Evolutionary conservation across 352 stramenopile species (phyloP).

Genomic region (Phytophthora cactorum): DNA sequence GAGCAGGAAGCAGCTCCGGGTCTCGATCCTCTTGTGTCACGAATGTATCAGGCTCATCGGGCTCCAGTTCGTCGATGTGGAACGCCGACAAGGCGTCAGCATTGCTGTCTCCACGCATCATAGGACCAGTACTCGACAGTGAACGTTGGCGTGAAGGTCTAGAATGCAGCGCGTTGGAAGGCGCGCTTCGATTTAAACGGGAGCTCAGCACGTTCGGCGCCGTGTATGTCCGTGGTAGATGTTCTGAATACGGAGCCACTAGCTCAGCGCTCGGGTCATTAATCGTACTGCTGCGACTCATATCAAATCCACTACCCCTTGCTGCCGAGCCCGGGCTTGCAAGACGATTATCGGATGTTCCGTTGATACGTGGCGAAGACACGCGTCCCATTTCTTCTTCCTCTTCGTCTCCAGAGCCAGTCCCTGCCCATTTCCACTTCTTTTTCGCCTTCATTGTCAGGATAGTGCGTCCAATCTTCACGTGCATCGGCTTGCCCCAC

Average conservation of each 20-base stretch:
- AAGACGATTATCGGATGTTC: constrained; percentile 21
- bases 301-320: constrained; percentile 46
- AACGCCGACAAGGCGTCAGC: constrained; percentile 18
- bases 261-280: constrained; percentile 60
- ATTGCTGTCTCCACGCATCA: constrained; percentile 19
- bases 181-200: constrained; percentile 32
- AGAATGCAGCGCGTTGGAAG: constrained; percentile 7
- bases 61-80: constrained; percentile 26
- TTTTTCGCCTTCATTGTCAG: constrained; percentile 87
- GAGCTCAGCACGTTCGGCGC: constrained; percentile 42
- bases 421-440: constrained; percentile 77
- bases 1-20: constrained; percentile 17
- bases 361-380: constrained; percentile 35
- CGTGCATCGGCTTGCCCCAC: constrained; percentile 84
- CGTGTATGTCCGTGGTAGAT: constrained; percentile 40
- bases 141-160: constrained; percentile 35
- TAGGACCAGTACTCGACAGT: constrained; percentile 28
- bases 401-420: constrained; percentile 44
- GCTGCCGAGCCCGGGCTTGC: constrained; percentile 29
- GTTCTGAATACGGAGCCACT: constrained; percentile 32
- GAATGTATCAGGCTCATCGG: constrained; percentile 32
- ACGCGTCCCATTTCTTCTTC: constrained; percentile 37
- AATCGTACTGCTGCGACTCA: constrained; percentile 30
- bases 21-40: constrained; percentile 29
- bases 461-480: constrained; percentile 88